Evolutionary conservation across 1,139 yeast genomes (phyloP), one percentile per base, ranked within the genome.

Genomic region (Nematodospora anomalae): DNA sequence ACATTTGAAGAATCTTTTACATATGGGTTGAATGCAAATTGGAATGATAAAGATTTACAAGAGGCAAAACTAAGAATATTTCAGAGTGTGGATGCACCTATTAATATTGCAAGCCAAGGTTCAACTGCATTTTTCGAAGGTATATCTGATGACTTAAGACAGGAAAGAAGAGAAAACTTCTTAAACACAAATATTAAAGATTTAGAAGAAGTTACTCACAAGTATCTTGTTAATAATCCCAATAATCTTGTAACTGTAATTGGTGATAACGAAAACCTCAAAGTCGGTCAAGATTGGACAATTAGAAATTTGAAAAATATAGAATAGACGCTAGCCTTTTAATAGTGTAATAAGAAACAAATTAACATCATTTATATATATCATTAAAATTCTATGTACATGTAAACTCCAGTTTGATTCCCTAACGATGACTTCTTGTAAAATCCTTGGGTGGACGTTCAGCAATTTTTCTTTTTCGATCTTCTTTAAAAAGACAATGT

Each of bases 21-120:
- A 6, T 74, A 76, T 60, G 86, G 87, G 1, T 48, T 73, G 13
- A 64, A 67, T 28, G 67, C 80, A 67, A 47, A 49, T 25, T 71
- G 76, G 74, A 69, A 74, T 6, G 71, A 68, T 0, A 64, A 72
- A 16, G 96, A 88, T 47, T 64, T 92, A 32, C 87, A 86, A 47
- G 96, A 89, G 51, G 96, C 97, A 26, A 89, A 90, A 58, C 67
- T 92, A 48, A 79, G 95, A 8, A 79, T 92, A 28, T 92, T 92
- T 77, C 98, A 92, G 61, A 77, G 84, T 38, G 68, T 94, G 10
- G 98, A 92, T 63, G 89, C 97, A 1, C 98, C 98, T 8, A 71
- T 79, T 32, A 83, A 90, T 53, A 82, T 89, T 14, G 76, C 87
- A 33, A 73, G 79, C 30, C 96, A 92, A 58, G 96, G 96, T 14